Percentiles rank a stretch among this genome's conserved stretches.
These are phyloP conservation scores for Corchorus capsularis DNA, from an alignment of 345 rosid genomes.

Conservation along the genomic window DNA sequence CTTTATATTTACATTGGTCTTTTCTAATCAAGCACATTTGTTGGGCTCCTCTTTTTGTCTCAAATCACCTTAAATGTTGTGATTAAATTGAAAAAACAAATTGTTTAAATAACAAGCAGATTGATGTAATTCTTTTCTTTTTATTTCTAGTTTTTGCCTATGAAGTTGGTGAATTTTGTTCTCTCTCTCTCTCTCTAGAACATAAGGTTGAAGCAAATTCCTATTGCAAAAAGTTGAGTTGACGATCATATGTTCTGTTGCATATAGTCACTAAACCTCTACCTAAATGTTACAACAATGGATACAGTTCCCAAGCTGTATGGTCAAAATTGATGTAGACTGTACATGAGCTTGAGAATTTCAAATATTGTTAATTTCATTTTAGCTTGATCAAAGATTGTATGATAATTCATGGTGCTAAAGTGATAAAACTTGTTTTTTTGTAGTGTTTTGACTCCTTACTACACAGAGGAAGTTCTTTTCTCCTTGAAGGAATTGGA, in stretches of 20 bases:
- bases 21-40: not conserved
- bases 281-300: not conserved
- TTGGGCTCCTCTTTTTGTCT: not conserved
- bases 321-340: not conserved
- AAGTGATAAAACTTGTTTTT: slow-evolving; percentile 16
- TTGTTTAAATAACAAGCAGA: not conserved
- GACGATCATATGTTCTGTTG: not conserved
- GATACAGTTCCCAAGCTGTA: not conserved
- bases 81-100: not conserved
- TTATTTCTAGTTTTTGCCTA: not conserved
- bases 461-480: slow-evolving; percentile 89
- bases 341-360: not conserved
- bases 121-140: not conserved
- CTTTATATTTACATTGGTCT: too few species aligned
- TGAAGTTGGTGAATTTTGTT: not conserved
- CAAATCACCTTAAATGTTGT: not conserved
- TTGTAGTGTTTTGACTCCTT: slow-evolving; percentile 91
- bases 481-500: slow-evolving; percentile 80
- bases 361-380: not conserved
- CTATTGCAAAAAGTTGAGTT: not conserved
- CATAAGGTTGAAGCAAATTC: not conserved
- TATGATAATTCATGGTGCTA: slow-evolving; percentile 2
- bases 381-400: not conserved
- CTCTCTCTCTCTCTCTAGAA: not conserved
- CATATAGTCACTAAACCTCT: not conserved